Conservation (phyloP, 2,329 filamentous ascomycete genomes). For the Ambrosiella beaveri region DNA sequence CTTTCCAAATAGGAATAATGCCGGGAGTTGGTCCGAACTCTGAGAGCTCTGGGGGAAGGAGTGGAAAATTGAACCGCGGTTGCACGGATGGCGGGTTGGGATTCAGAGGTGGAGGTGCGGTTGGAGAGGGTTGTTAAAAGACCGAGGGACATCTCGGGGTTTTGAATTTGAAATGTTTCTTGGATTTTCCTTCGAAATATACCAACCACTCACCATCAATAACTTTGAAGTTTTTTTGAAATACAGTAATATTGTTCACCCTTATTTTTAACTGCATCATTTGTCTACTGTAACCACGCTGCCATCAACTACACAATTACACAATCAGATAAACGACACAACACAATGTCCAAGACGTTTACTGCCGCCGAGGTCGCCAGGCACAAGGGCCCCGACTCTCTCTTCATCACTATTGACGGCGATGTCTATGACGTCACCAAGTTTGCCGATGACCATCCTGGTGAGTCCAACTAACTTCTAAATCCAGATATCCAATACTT, state of each 20-base stretch:
- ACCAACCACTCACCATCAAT: too few relatives aligned
- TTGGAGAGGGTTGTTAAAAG: background rate
- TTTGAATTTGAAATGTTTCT: too few relatives aligned
- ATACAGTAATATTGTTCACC: too few relatives aligned
- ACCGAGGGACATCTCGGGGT: background rate
- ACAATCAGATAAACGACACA: background rate
- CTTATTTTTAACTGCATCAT: background rate
- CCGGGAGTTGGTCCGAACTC: background rate
- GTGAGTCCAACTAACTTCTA: slow-evolving; percentile 25
- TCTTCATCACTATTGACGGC: slow-evolving; percentile 84
- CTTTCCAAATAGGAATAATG: background rate
- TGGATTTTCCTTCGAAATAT: too few relatives aligned
- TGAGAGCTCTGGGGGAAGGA: background rate
- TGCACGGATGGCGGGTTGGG: background rate
- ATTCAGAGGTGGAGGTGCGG: background rate
- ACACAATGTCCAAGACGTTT: slow-evolving; percentile 70
- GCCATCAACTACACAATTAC: background rate
- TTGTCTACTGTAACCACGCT: background rate
- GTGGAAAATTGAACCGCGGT: background rate
- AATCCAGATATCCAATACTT: too few relatives aligned
- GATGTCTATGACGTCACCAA: slow-evolving; percentile 92
- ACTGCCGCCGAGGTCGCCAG: slow-evolving; percentile 69
- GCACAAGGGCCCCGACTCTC: slow-evolving; percentile 72
- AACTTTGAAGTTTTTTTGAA: too few relatives aligned
- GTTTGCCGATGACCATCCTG: slow-evolving; percentile 72